phyloP scores from a whole-genome alignment of 129 eudicot genomes.

The Lactuca saligna region DNA sequence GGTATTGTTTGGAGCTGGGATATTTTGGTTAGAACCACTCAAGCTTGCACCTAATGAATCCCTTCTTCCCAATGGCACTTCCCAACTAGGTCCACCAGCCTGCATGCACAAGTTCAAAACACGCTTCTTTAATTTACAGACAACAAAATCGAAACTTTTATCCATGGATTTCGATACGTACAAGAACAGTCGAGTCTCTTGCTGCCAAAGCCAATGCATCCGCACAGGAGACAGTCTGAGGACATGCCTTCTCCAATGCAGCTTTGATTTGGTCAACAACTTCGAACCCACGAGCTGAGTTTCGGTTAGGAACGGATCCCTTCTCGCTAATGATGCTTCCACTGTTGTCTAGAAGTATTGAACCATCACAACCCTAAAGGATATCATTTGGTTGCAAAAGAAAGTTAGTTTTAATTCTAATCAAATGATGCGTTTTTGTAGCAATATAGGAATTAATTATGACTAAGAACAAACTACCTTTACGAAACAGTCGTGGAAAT shows the following conservation, averaged over 20 bases:
- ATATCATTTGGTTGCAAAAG: neutral
- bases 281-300: slow-evolving; percentile 45
- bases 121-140: neutral
- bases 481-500: slow-evolving; percentile 89
- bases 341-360: slow-evolving; percentile 41
- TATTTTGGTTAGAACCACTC: slow-evolving; percentile 50
- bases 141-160: neutral
- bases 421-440: neutral
- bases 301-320: slow-evolving; percentile 45
- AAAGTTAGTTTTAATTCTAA: slow-evolving; percentile 4
- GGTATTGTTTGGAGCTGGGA: slow-evolving; percentile 19
- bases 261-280: slow-evolving; percentile 49
- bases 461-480: slow-evolving; percentile 45
- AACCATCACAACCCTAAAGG: slow-evolving; percentile 56
- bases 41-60: slow-evolving; percentile 51
- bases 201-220: slow-evolving; percentile 48
- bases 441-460: neutral
- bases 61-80: slow-evolving; percentile 51
- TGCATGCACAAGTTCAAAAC: slow-evolving; percentile 22
- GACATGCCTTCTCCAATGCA: slow-evolving; percentile 48
- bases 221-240: slow-evolving; percentile 50
- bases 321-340: slow-evolving; percentile 41
- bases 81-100: slow-evolving; percentile 59
- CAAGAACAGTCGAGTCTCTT: slow-evolving; percentile 43
- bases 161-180: slow-evolving; percentile 6